Percentiles rank a stretch among this genome's conserved stretches.
These are phyloP conservation scores for Ganoderma resinaceum DNA, from an alignment of 1,284 basidiomycete genomes.

Conservation along the genomic window DNA sequence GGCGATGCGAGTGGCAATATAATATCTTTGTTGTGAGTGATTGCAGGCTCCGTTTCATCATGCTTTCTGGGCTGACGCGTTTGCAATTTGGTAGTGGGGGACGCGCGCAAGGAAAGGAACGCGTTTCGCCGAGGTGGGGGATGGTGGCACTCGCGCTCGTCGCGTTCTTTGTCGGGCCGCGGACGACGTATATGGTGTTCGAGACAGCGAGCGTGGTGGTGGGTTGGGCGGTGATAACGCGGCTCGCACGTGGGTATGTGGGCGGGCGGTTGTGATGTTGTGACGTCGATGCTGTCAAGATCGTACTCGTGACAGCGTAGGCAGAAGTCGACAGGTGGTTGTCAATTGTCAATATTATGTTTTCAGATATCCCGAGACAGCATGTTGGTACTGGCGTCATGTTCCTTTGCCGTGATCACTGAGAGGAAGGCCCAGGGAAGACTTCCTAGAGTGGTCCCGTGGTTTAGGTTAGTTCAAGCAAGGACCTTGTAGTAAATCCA, in stretches of 20 bases:
- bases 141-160: constrained; percentile 55
- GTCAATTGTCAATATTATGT: neutral
- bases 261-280: constrained; percentile 16
- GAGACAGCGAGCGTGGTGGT: constrained; percentile 46
- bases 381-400: neutral
- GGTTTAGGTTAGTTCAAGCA: neutral
- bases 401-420: neutral
- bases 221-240: constrained; percentile 32
- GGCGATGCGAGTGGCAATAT: constrained; percentile 25
- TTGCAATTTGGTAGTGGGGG: constrained; percentile 4
- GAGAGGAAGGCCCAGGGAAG: neutral
- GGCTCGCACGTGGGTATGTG: constrained; percentile 36
- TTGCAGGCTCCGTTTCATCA: neutral
- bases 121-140: constrained; percentile 31
- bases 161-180: constrained; percentile 66
- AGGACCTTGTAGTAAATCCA: neutral
- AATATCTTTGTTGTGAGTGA: constrained; percentile 21
- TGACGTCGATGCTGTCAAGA: neutral
- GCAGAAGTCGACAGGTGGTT: neutral
- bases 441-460: neutral
- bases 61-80: constrained; percentile 10
- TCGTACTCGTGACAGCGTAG: neutral
- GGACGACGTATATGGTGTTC: constrained; percentile 67
- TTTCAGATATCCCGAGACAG: neutral
- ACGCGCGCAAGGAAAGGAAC: constrained; percentile 5